A percentile compares a stretch with the other conserved stretches of the same genome.
Conservation (phyloP, 768 basidiomycete genomes). For the Leccinum imitatum region DNA sequence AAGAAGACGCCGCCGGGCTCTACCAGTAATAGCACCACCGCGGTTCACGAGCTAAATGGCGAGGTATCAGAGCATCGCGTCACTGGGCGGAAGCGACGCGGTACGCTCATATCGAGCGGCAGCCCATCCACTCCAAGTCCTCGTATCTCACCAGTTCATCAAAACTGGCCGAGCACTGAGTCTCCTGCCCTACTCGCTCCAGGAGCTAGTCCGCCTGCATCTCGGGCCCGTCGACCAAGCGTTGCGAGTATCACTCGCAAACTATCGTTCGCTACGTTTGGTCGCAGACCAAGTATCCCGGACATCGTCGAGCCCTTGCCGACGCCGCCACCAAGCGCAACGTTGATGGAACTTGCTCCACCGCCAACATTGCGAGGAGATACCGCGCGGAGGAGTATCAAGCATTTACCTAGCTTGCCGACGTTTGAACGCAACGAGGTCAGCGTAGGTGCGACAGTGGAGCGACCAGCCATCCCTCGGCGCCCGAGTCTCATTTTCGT, state of each 20-base stretch:
- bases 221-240: constrained; percentile 23
- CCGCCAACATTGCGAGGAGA: constrained; percentile 14
- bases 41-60: constrained; percentile 14
- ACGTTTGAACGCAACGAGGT: constrained; percentile 12
- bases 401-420: constrained; percentile 28
- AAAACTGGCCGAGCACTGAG: constrained; percentile 25
- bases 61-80: constrained; percentile 1
- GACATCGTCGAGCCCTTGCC: constrained; percentile 24
- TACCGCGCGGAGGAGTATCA: constrained; percentile 12
- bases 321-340: constrained; percentile 17
- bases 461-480: constrained; percentile 7
- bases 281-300: constrained; percentile 24
- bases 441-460: background rate
- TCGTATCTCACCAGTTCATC: constrained; percentile 17
- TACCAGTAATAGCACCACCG: constrained; percentile 8
- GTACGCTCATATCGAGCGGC: constrained; percentile 5
- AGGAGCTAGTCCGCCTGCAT: constrained; percentile 8
- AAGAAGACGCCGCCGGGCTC: constrained; percentile 23
- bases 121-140: constrained; percentile 24
- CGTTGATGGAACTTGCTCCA: constrained; percentile 18
- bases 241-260: constrained; percentile 34
- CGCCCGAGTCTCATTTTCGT: constrained; percentile 16
- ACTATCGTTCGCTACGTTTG: constrained; percentile 30
- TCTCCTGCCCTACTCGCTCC: constrained; percentile 8
- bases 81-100: constrained; percentile 5